Base-by-base conservation (phyloP, 2,329 filamentous ascomycete genomes). In the Curvularia eragrostidis region DNA sequence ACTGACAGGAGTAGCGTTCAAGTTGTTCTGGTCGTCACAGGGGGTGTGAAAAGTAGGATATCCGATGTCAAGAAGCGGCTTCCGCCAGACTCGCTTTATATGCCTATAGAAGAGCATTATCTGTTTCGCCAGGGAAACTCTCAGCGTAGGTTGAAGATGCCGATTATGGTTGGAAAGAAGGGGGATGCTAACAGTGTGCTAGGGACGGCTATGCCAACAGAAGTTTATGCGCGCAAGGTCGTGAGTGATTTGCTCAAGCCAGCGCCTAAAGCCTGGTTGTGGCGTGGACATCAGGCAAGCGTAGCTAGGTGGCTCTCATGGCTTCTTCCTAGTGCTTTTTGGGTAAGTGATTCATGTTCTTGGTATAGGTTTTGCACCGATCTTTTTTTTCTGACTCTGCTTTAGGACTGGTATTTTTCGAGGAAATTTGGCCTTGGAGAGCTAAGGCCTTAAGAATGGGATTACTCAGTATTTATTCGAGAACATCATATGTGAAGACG, bases 111-210 rank as follows among this genome's bases (percentile, higher is more conserved):
- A 3, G 28, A 47, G 10, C 13, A 12, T 5, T 47, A 47, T 9
- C 13, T 47, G 10, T 47, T 47, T 21, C 43, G 43, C 21, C 43
- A 47, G 12, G 43, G 43, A 3, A 47, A 47, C n/a, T 47, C 43
- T 18, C 43, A 47, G 28, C 43, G 43, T 47, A 21, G 13, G 43
- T 32, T 3, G 18, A 19, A 2, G 18, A 21, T 9, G 18, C n/a
- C 7, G n/a, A 3, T 6, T 19, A 15, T n/a, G 18, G 1, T 32
- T 10, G 18, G 5, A 19, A 47, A 47, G 3, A 23, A 15, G 13
- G n/a, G n/a, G n/a, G n/a, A n/a, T 21, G 28, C 43, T 47, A 12
- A 47, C 12, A 12, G 13, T 32, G 8, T 18, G 18, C 0, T 15
- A 47, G 43, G 43, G 13, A 47, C 43, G 43, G 43, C 43, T 1